These are phyloP conservation scores for Acanthamoeba quina DNA, from an alignment of 208 protist genomes.

Conservation along the genomic window DNA sequence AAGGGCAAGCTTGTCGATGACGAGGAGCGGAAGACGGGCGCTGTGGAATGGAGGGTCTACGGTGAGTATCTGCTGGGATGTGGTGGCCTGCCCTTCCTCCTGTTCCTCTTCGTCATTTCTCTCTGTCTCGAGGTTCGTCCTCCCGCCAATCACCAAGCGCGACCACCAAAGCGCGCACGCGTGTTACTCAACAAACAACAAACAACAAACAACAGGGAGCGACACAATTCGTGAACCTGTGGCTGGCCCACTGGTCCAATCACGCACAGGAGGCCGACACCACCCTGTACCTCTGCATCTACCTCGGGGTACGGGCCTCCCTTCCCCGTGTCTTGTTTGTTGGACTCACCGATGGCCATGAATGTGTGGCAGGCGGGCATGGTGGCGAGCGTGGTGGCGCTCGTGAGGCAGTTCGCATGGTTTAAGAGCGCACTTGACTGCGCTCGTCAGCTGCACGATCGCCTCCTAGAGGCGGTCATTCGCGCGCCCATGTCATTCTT, in stretches of 20 bases:
- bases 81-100: not conserved
- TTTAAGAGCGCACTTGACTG: conserved; percentile 36
- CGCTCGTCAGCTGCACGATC: not conserved
- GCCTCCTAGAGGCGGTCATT: conserved; percentile 11
- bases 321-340: not conserved
- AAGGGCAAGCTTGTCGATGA: conserved; percentile 56
- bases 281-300: conserved; percentile 47
- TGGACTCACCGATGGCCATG: not conserved
- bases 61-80: conserved; percentile 33
- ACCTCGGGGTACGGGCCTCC: not conserved
- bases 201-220: not conserved
- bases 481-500: conserved; percentile 45
- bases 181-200: not conserved
- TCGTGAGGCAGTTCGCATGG: conserved; percentile 10
- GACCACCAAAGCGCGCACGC: not conserved
- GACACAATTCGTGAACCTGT: not conserved
- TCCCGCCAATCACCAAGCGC: not conserved
- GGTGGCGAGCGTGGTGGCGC: not conserved
- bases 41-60: conserved; percentile 78
- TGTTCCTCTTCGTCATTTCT: conserved; percentile 47
- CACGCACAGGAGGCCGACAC: not conserved
- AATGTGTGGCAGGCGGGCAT: not conserved
- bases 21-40: conserved; percentile 76
- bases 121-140: not conserved
- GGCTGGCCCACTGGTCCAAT: not conserved